These are phyloP conservation scores for Suhomyces terraborum DNA, from an alignment of 1,139 yeast genomes.

Conservation along the genomic window DNA sequence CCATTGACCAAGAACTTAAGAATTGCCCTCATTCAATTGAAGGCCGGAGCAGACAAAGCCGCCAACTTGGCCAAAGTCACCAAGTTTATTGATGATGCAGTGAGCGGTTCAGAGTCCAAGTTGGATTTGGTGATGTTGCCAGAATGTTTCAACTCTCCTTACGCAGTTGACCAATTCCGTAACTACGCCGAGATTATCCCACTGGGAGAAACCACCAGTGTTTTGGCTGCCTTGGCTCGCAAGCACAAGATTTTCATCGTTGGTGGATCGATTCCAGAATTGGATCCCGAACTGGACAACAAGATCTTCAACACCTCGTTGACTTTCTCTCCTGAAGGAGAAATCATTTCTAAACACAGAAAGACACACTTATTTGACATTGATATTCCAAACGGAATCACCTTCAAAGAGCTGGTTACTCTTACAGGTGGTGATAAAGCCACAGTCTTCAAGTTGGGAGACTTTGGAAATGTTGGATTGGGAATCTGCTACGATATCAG, in stretches of 20 bases:
- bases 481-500: conserved; percentile 93
- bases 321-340: conserved; percentile 70
- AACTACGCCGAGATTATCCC: conserved; percentile 82
- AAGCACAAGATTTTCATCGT: conserved; percentile 62
- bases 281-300: conserved; percentile 48
- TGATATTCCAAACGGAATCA: conserved; percentile 85
- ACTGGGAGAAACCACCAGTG: conserved; percentile 63
- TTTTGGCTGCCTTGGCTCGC: conserved; percentile 65
- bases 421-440: conserved; percentile 78
- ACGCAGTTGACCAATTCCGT: conserved; percentile 82
- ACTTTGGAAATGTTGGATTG: conserved; percentile 76
- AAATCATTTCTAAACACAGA: conserved; percentile 80
- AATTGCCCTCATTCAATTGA: conserved; percentile 76
- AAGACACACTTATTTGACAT: conserved; percentile 90
- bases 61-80: conserved; percentile 60
- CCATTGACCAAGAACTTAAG: conserved; percentile 42
- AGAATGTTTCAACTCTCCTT: conserved; percentile 96
- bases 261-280: conserved; percentile 93
- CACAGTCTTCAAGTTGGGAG: conserved; percentile 70
- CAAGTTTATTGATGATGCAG: conserved; percentile 51
- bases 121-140: conserved; percentile 72
- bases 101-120: conserved; percentile 46
- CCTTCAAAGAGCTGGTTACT: conserved; percentile 79
- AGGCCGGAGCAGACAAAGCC: conserved; percentile 66
- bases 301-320: conserved; percentile 80